These are phyloP conservation scores for Phaffomyces opuntiae DNA, from an alignment of 805 yeast species.

Conservation along the genomic window DNA sequence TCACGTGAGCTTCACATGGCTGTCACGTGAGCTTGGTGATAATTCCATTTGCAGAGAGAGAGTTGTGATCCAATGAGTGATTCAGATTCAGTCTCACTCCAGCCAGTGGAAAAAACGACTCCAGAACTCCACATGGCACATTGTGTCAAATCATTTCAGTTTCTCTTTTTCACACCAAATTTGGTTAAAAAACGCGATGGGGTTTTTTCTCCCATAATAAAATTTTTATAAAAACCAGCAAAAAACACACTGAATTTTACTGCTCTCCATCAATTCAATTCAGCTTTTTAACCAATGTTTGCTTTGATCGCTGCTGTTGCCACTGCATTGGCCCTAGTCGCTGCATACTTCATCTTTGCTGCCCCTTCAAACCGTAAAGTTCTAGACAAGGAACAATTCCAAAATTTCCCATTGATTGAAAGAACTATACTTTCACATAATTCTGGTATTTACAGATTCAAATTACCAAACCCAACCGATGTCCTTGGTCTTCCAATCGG, in stretches of 20 bases:
- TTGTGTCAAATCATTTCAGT: neutral
- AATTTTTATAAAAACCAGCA: too few species aligned
- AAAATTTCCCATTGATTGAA: slow-evolving; percentile 71
- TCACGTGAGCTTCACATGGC: slow-evolving; percentile 3
- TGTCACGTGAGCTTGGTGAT: too few species aligned
- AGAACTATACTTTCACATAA: slow-evolving; percentile 74
- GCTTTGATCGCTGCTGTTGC: slow-evolving; percentile 7
- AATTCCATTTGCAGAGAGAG: too few species aligned
- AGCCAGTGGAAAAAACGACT: neutral
- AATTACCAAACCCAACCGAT: slow-evolving; percentile 67
- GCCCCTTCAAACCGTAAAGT: slow-evolving; percentile 26
- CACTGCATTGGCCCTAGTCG: slow-evolving; percentile 9
- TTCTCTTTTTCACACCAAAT: too few species aligned
- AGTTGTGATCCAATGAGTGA: too few species aligned
- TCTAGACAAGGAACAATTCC: slow-evolving; percentile 59
- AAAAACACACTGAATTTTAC: too few species aligned
- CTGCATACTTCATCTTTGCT: slow-evolving; percentile 4
- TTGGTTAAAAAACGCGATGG: too few species aligned
- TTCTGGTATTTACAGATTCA: slow-evolving; percentile 77
- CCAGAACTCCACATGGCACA: neutral
- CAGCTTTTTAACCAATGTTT: neutral
- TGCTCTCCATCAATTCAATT: too few species aligned
- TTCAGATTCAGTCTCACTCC: too few species aligned
- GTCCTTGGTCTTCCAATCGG: slow-evolving; percentile 88
- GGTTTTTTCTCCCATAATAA: too few species aligned